Conservation (phyloP, 2,329 filamentous ascomycete species). For the Malbranchea cinnamomea region DNA sequence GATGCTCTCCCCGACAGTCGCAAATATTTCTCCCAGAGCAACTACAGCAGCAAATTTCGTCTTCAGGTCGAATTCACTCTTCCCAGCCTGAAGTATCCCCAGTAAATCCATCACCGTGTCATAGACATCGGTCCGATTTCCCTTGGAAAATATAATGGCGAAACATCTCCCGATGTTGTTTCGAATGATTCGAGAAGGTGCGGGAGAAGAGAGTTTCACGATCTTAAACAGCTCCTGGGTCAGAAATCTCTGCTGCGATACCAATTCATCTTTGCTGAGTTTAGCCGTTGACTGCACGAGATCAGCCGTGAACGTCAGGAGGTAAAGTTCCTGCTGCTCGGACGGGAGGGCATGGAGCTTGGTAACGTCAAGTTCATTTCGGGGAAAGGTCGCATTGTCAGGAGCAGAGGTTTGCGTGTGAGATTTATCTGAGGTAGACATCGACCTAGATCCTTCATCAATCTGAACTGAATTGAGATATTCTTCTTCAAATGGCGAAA, state of each 20-base stretch:
- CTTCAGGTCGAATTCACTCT: constrained; percentile 62
- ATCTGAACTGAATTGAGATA: not conserved
- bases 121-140: constrained; percentile 81
- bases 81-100: constrained; percentile 55
- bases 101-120: constrained; percentile 87
- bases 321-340: constrained; percentile 90
- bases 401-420: constrained; percentile 20
- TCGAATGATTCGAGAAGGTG: constrained; percentile 74
- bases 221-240: constrained; percentile 93
- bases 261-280: constrained; percentile 65
- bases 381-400: constrained; percentile 21
- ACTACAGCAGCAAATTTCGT: constrained; percentile 76
- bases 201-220: constrained; percentile 64
- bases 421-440: constrained; percentile 24
- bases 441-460: constrained; percentile 13
- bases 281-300: constrained; percentile 63
- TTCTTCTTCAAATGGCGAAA: not conserved
- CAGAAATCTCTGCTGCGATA: constrained; percentile 75
- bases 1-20: constrained; percentile 83
- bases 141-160: constrained; percentile 64
- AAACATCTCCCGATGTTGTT: constrained; percentile 80
- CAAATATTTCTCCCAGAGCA: constrained; percentile 79
- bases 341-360: constrained; percentile 81
- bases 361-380: constrained; percentile 62
- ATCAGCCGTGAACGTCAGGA: constrained; percentile 75